Evolutionary conservation across 371 early-diverging fungal genomes (phyloP).

Genomic region (Rhizopus arrhizus): DNA sequence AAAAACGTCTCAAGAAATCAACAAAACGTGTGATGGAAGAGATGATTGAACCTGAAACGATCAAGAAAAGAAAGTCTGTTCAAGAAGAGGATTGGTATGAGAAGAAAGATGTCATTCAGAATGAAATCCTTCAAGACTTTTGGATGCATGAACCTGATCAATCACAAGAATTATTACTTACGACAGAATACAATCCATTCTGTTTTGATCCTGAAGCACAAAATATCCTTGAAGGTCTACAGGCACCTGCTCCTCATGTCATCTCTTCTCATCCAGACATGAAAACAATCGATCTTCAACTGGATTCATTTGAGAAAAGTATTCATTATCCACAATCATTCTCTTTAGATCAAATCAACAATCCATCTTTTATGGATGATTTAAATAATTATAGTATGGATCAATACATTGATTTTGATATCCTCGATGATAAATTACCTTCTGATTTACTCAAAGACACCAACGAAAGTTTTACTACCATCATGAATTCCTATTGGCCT

Average conservation of each 20-base stretch:
- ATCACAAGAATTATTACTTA: constrained; percentile 11
- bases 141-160: constrained; percentile 24
- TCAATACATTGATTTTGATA: constrained; percentile 19
- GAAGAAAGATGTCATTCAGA: background rate
- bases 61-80: constrained; percentile 33
- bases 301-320: constrained; percentile 13
- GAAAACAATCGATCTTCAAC: constrained; percentile 27
- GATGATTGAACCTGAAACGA: constrained; percentile 3
- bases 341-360: constrained; percentile 14
- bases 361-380: constrained; percentile 19
- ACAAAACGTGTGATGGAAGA: constrained; percentile 5
- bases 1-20: constrained; percentile 5
- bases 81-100: constrained; percentile 2
- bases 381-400: constrained; percentile 17
- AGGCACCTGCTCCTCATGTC: constrained; percentile 5
- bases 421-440: constrained; percentile 5
- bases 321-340: constrained; percentile 15
- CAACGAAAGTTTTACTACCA: constrained; percentile 4
- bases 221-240: constrained; percentile 22
- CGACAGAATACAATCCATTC: constrained; percentile 11
- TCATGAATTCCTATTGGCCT: constrained; percentile 18
- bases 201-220: constrained; percentile 18
- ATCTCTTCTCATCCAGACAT: constrained; percentile 18
- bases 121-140: constrained; percentile 7
- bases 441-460: constrained; percentile 11